phyloP scores from a whole-genome alignment of 2,329 filamentous ascomycete genomes.

The Fusarium falciforme region DNA sequence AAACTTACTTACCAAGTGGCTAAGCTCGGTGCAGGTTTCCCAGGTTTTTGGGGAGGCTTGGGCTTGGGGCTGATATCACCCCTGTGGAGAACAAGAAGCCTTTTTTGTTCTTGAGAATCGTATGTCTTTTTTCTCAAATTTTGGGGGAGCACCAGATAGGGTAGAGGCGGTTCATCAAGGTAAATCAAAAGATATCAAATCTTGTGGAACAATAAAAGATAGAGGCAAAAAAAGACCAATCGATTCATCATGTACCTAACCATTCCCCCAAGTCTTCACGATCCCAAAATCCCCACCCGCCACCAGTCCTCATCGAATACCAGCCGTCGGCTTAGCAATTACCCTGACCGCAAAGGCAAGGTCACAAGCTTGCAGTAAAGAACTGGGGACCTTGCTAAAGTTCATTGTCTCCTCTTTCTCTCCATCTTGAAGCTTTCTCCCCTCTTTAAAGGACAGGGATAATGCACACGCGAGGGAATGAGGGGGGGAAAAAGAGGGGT shows the following conservation, averaged over 20 bases:
- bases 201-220: background rate
- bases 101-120: background rate
- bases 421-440: background rate
- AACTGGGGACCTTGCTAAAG: background rate
- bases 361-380: conserved; percentile 9
- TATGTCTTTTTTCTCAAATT: background rate
- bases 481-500: background rate
- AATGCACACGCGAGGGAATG: background rate
- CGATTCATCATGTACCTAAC: background rate
- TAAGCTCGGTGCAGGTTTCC: background rate
- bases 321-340: conserved; percentile 42
- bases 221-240: background rate
- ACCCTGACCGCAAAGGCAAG: conserved; percentile 6
- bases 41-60: background rate
- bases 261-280: background rate
- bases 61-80: background rate
- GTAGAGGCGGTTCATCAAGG: background rate
- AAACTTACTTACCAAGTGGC: background rate
- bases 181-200: background rate
- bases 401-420: background rate
- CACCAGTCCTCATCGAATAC: conserved; percentile 36
- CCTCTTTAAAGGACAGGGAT: background rate
- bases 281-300: conserved; percentile 14
- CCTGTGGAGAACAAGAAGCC: background rate
- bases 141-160: background rate